These are phyloP conservation scores for Teratosphaeria pseudoeucalypti DNA, from an alignment of 2,329 filamentous ascomycete species.

Conservation along the genomic window DNA sequence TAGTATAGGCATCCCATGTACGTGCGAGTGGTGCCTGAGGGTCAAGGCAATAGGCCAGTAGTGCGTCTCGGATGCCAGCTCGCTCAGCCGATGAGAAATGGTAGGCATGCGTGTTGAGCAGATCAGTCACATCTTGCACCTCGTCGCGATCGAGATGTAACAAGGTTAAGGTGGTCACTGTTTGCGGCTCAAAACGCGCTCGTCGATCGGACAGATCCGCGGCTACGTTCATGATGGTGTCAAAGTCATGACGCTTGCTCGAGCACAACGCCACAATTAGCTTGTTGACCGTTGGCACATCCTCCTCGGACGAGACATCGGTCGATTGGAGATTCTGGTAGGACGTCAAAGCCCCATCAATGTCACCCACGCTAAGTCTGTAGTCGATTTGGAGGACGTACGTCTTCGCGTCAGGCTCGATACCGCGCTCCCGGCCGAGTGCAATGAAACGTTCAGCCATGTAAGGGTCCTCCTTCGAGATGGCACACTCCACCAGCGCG, in stretches of 20 bases:
- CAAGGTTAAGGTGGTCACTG: conserved; percentile 61
- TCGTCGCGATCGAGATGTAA: conserved; percentile 68
- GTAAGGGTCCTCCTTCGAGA: conserved; percentile 57
- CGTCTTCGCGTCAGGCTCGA: conserved; percentile 59
- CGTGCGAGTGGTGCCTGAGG: conserved; percentile 51
- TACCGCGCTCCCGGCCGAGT: conserved; percentile 53
- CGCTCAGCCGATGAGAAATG: conserved; percentile 63
- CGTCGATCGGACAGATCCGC: conserved; percentile 62
- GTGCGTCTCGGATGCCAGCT: conserved; percentile 51
- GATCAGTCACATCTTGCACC: conserved; percentile 66
- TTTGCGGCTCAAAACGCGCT: conserved; percentile 60
- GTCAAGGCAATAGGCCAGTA: conserved; percentile 60
- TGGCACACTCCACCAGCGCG: conserved; percentile 60
- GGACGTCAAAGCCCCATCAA: conserved; percentile 57
- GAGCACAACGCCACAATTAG: conserved; percentile 61
- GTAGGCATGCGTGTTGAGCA: conserved; percentile 65
- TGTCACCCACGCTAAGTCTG: conserved; percentile 60
- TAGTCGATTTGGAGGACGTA: conserved; percentile 67
- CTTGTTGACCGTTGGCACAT: conserved; percentile 56
- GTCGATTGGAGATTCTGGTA: conserved; percentile 53
- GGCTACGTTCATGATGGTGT: conserved; percentile 61
- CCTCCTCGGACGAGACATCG: conserved; percentile 47
- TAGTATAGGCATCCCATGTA: conserved; percentile 50
- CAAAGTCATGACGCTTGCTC: conserved; percentile 52
- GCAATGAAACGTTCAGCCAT: conserved; percentile 63